These are phyloP conservation scores for Tylopilus subfusipes DNA, from an alignment of 768 basidiomycete genomes.

Conservation along the genomic window DNA sequence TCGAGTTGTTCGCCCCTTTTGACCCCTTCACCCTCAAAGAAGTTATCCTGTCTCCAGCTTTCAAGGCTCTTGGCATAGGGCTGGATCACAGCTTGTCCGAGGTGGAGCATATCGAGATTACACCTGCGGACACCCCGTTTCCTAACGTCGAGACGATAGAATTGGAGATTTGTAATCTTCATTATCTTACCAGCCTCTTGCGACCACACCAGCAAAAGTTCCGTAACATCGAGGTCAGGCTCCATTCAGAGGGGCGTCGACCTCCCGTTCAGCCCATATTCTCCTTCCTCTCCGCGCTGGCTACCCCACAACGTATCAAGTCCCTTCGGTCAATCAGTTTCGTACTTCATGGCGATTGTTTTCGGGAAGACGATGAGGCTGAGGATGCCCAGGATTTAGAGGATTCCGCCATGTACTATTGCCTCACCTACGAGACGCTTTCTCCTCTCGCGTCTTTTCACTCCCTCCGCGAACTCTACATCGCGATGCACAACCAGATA, in stretches of 20 bases:
- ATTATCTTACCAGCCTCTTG: neutral
- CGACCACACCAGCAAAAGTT: neutral
- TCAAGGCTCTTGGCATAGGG: neutral
- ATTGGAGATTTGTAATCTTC: neutral
- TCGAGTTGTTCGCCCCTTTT: neutral
- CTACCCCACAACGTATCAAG: neutral
- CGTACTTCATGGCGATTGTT: neutral
- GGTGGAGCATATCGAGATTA: neutral
- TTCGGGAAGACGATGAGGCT: neutral
- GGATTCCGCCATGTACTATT: neutral
- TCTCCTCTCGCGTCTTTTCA: neutral
- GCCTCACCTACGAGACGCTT: neutral
- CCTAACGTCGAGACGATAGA: neutral
- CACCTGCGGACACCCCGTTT: neutral
- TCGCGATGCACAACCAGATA: neutral
- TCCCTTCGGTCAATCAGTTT: neutral
- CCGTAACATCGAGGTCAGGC: neutral
- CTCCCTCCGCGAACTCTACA: neutral
- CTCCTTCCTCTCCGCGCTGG: neutral
- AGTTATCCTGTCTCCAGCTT: neutral
- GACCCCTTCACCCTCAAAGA: neutral
- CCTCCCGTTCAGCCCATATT: neutral
- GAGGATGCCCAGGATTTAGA: neutral
- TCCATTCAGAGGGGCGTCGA: neutral
- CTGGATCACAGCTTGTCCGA: neutral